Evolutionary conservation across 1,139 yeast species (phyloP).

Genomic region (Debaryomycetaceae sp.): DNA sequence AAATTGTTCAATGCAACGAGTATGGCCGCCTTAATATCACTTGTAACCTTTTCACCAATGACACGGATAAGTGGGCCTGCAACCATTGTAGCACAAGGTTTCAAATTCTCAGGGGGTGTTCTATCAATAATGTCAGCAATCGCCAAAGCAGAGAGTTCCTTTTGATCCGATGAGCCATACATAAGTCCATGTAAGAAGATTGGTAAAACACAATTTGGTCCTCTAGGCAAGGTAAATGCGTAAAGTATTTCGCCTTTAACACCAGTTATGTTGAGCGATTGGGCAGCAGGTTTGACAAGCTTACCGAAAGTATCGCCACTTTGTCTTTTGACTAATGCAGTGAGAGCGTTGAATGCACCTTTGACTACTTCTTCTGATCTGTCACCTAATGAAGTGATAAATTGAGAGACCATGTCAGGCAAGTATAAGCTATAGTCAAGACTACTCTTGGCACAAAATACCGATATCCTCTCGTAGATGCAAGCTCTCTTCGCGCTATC

Average conservation of each 20-base stretch:
- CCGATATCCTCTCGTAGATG: slow-evolving; percentile 65
- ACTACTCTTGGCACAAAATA: slow-evolving; percentile 61
- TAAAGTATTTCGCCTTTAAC: slow-evolving; percentile 61
- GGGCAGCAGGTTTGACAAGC: slow-evolving; percentile 74
- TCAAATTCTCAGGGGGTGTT: slow-evolving; percentile 77
- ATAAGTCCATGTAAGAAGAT: slow-evolving; percentile 91
- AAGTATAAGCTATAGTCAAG: slow-evolving; percentile 73
- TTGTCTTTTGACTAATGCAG: slow-evolving; percentile 65
- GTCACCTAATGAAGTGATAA: slow-evolving; percentile 74
- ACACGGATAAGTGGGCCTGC: slow-evolving; percentile 98
- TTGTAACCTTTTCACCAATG: slow-evolving; percentile 89
- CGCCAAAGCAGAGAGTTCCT: slow-evolving; percentile 83
- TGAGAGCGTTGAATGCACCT: slow-evolving; percentile 66
- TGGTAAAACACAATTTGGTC: slow-evolving; percentile 86
- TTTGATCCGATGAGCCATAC: slow-evolving; percentile 84
- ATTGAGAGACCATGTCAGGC: slow-evolving; percentile 70
- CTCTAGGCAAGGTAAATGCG: slow-evolving; percentile 78
- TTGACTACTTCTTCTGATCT: slow-evolving; percentile 59
- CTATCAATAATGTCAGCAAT: slow-evolving; percentile 85
- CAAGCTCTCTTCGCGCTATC: slow-evolving; percentile 64
- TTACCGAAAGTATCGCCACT: slow-evolving; percentile 72
- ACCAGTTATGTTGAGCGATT: slow-evolving; percentile 68
- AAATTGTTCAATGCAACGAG: slow-evolving; percentile 77
- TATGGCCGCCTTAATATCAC: slow-evolving; percentile 91
- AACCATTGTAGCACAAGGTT: slow-evolving; percentile 86